Evolutionary conservation across 805 yeast species (phyloP), one percentile per base, ranked within the genome.

Genomic region (Wickerhamia fluorescens): DNA sequence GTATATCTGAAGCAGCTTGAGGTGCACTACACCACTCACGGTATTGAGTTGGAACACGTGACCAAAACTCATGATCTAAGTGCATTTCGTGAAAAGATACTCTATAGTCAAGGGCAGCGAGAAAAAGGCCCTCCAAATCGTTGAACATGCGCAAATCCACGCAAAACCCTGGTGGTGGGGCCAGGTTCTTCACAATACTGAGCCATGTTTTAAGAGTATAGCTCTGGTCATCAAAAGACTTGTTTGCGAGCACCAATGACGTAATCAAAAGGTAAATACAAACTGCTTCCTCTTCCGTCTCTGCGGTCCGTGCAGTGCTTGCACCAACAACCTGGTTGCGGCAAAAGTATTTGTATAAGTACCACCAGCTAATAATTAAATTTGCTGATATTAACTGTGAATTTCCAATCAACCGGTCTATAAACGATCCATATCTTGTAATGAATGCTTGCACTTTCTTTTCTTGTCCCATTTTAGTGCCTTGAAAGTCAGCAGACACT

Each of bases 121-220:
- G 41, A 30, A 51, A 55, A 26, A 49, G 49, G 16, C 42, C 29
- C 35, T 57, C 63, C 30, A 57, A 36, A 16, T 41, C 38, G 30
- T 52, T 53, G 26, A 57, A 35, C 14, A 53, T 22, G 23, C 41
- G 41, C 22, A 54, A 38, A 29, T 52, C 50, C 5, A 49, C 27
- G 16, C 37, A 36, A 6, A 42, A 25, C 13, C 26, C 13, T 14
- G 20, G 9, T 16, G 16, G n/a, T 9, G 26, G 14, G 22, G 20
- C 27, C 17, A 37, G 32, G 16, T 31, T 33, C 29, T 28, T 32
- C 19, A 38, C 40, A 18, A 43, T 42, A 27, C 34, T 42, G 9
- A 39, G 33, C 76, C 76, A 66, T 14, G 75, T 70, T 37, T 68
- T 68, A 40, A 66, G 51, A 2, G 74, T 67, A 36, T 67, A 70